These are phyloP conservation scores for Senecio squalidus DNA, from an alignment of 140 eudicot species.

Conservation along the genomic window DNA sequence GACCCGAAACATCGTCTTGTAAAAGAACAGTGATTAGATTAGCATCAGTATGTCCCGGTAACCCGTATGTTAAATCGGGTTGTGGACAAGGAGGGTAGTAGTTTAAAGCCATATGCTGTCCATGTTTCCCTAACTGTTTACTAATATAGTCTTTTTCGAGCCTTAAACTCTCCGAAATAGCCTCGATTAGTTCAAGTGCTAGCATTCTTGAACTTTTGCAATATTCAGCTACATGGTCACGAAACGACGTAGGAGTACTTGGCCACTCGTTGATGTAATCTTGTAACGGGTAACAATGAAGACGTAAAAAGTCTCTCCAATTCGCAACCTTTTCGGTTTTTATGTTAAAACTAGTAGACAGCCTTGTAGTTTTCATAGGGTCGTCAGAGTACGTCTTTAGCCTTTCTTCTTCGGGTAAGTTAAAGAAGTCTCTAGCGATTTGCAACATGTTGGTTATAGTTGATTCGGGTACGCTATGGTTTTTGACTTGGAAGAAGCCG, in stretches of 20 bases:
- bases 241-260: conserved; percentile 23
- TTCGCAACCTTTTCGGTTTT: conserved; percentile 40
- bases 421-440: conserved; percentile 29
- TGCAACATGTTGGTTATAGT: conserved; percentile 26
- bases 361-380: conserved; percentile 36
- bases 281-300: conserved; percentile 39
- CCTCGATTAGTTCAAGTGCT: conserved; percentile 24
- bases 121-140: conserved; percentile 36
- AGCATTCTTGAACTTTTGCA: conserved; percentile 24
- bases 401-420: conserved; percentile 33
- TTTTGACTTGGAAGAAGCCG: conserved; percentile 43
- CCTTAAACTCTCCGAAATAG: conserved; percentile 41
- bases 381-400: conserved; percentile 39
- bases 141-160: background rate
- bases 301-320: conserved; percentile 42
- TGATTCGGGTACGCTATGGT: conserved; percentile 28
- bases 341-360: conserved; percentile 40
- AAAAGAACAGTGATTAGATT: conserved; percentile 38
- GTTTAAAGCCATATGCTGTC: conserved; percentile 44
- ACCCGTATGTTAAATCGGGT: conserved; percentile 42
- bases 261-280: conserved; percentile 44
- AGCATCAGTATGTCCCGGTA: conserved; percentile 38
- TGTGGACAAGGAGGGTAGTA: conserved; percentile 49
- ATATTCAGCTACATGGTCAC: conserved; percentile 32
- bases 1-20: conserved; percentile 44